Evolutionary conservation across 108 stramenopile genomes (phyloP), one percentile per base, ranked within the genome.

Genomic region (Skeletonema menzelii): DNA sequence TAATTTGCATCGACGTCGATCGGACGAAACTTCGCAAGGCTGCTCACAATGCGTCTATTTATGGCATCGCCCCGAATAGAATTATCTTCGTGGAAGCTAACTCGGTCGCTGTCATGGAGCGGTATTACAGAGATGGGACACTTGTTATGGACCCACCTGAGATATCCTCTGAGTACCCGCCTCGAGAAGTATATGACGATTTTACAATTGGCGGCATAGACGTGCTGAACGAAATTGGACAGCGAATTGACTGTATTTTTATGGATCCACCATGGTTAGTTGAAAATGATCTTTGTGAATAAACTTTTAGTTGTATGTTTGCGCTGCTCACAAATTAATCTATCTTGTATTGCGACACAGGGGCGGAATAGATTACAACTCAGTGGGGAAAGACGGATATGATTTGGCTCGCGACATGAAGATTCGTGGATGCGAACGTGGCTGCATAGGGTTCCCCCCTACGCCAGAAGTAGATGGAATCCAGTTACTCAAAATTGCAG

Each of bases 21-120:
- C 84, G 92, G 17, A 56, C 63, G 27, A 97, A 96, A 69, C 81
- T 98, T 12, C 82, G 90, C 30, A 91, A 80, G 74, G 97, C 97
- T 2, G 95, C 97, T 19, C 88, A 93, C 70, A 98, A 98, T 77
- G 98, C 98, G 27, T 77, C 90, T 2, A 80, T 97, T 46, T 98
- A 98, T 75, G 84, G 75, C 31, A 96, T 97, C 69, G 77, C 91
- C 2, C 83, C 77, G 7, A 75, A 91, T 67, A 84, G 88, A 65
- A 72, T 95, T 8, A 59, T 93, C 27, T 95, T 95, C 69, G 70
- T 93, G n/a, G 87, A 93, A 60, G 87, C 89, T 64, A 93, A 93
- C 67, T 86, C 90, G 12, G 75, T 89, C 2, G 88, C 87, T 59
- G 79, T 92, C 27, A 69, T 95, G 55, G 83, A 83, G 42, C 73